A percentile compares a stretch with the other conserved stretches of the same genome.
These are phyloP conservation scores for Aspergillus mulundensis DNA, from an alignment of 495 filamentous ascomycete species.

Conservation along the genomic window DNA sequence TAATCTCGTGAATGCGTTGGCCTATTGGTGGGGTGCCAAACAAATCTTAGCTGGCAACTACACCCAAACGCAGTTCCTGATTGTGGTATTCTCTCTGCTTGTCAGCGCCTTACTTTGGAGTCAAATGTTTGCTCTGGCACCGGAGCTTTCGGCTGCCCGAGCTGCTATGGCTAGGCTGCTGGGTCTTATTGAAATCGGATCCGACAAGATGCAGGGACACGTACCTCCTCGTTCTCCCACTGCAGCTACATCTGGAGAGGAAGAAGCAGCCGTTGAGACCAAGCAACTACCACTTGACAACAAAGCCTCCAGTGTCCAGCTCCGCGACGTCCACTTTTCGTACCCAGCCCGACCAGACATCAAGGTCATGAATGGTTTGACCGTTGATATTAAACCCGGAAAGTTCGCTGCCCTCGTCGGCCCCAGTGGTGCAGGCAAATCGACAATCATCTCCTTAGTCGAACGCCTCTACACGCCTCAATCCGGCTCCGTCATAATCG, in stretches of 20 bases:
- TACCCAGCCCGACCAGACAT: constrained; percentile 57
- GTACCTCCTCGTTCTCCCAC: background rate
- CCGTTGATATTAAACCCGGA: constrained; percentile 51
- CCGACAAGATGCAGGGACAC: constrained; percentile 30
- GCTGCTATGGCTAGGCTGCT: constrained; percentile 44
- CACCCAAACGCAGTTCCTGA: constrained; percentile 58
- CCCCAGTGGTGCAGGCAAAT: constrained; percentile 59
- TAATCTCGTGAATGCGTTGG: constrained; percentile 57
- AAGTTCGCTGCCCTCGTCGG: constrained; percentile 60
- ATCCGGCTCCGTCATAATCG: constrained; percentile 38
- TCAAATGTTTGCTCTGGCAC: constrained; percentile 63
- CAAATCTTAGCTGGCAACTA: constrained; percentile 56
- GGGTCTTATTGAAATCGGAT: constrained; percentile 45
- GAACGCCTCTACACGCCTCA: constrained; percentile 51
- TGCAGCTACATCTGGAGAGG: constrained; percentile 2
- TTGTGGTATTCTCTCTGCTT: constrained; percentile 54
- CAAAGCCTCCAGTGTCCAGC: constrained; percentile 28
- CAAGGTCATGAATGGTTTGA: constrained; percentile 47
- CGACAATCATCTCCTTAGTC: constrained; percentile 55
- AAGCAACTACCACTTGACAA: constrained; percentile 22
- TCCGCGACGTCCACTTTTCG: constrained; percentile 48
- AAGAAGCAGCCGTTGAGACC: constrained; percentile 18
- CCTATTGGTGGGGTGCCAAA: constrained; percentile 67
- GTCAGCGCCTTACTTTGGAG: constrained; percentile 60
- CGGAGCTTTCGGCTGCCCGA: constrained; percentile 53